Conservation (phyloP, 441 rosid genomes). For the Pelargonium australe region DNA sequence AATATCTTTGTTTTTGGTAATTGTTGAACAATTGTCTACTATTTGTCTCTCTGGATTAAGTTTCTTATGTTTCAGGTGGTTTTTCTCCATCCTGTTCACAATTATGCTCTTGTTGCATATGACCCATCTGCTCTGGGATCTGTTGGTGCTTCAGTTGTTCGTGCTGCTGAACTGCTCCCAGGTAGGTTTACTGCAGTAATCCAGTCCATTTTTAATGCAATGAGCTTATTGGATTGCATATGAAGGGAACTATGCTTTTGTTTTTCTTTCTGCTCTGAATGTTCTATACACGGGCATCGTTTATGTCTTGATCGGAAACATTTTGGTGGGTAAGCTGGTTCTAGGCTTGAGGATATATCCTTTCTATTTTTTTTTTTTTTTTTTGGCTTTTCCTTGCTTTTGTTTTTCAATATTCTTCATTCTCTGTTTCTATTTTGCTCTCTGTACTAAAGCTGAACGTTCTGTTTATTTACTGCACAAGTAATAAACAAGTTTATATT, state of each 20-base stretch:
- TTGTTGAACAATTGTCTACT: slow-evolving; percentile 3
- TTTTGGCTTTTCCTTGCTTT: too few relatives aligned
- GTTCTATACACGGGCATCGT: neutral
- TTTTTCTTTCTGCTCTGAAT: neutral
- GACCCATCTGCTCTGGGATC: slow-evolving; percentile 74
- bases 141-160: slow-evolving; percentile 63
- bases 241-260: neutral
- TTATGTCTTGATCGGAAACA: neutral
- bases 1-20: slow-evolving; percentile 15
- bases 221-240: neutral
- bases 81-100: slow-evolving; percentile 96
- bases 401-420: too few relatives aligned
- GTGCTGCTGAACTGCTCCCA: slow-evolving; percentile 85
- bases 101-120: slow-evolving; percentile 88
- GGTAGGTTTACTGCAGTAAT: slow-evolving; percentile 43
- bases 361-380: too few relatives aligned
- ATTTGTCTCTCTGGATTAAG: slow-evolving; percentile 21
- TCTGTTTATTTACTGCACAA: neutral
- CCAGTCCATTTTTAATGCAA: neutral
- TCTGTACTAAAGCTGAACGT: neutral
- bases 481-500: too few relatives aligned
- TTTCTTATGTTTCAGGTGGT: slow-evolving; percentile 56
- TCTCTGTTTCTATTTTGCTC: too few relatives aligned
- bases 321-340: neutral
- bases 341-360: neutral